Conservation (phyloP, 805 yeast genomes). For the Zygoascus biomembranicola region DNA sequence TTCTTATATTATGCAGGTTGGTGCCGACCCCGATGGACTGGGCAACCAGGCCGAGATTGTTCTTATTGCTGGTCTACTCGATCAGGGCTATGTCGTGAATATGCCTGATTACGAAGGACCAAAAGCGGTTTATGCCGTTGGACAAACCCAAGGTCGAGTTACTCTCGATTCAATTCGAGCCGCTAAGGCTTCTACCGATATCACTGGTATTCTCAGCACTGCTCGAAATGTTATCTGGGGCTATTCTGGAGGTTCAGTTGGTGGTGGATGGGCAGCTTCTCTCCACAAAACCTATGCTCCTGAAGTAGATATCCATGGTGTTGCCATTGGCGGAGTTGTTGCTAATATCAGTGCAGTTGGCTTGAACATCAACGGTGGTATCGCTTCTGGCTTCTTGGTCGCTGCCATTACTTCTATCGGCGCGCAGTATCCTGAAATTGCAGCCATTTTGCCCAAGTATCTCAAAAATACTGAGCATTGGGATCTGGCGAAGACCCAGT, state of each 20-base stretch:
- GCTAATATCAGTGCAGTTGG: conserved; percentile 13
- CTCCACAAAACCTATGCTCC: conserved; percentile 21
- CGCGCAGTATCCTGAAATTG: conserved; percentile 18
- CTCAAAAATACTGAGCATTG: background rate
- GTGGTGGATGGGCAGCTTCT: conserved; percentile 23
- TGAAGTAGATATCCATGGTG: conserved; percentile 19
- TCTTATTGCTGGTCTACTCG: background rate
- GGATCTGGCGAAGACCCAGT: conserved; percentile 8
- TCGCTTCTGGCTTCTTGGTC: conserved; percentile 18
- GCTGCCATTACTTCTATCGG: conserved; percentile 22
- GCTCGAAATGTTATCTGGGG: conserved; percentile 19
- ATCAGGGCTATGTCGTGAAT: background rate
- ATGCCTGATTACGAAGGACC: conserved; percentile 15
- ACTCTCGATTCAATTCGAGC: conserved; percentile 25
- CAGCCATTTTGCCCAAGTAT: background rate
- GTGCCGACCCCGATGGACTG: conserved; percentile 3
- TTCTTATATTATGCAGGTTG: conserved; percentile 17
- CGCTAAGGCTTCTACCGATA: conserved; percentile 6
- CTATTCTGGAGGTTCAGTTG: conserved; percentile 23
- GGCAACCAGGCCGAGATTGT: background rate
- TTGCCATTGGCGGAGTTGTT: conserved; percentile 20
- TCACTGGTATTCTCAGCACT: conserved; percentile 9
- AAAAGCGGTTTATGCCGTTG: conserved; percentile 11
- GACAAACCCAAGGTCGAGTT: conserved; percentile 18
- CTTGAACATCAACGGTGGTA: conserved; percentile 13